Base-by-base conservation (phyloP, 1,284 basidiomycete genomes). In the Microbotryum scabiosae region DNA sequence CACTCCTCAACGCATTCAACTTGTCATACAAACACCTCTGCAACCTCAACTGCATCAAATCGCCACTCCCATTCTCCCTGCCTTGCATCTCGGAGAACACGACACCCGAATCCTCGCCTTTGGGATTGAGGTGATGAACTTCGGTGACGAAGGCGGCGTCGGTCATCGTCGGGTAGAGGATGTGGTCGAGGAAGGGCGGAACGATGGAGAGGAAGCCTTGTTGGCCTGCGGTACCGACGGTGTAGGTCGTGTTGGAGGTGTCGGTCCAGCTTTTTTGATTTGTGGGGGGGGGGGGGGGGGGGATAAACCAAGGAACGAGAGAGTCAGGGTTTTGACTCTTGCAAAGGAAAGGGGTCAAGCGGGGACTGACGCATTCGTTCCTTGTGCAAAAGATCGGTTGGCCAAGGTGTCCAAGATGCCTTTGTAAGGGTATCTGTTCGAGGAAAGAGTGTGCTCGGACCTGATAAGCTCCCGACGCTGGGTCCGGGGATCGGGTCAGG, bases 321-420 rank as follows among this genome's bases (percentile, higher is more conserved):
- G 59, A 4, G 80, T 82, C 82, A 82, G 81, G 2, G 82, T 82
- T 67, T 83, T 83, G 8, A 94, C 97, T 91, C 90, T 63, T 61
- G 30, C 36, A 63, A 62, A 45, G 45, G 20, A 10, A 30, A 26
- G 25, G 41, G 1, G 14, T 20, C 20, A 16, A 1, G 50, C 23
- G 20, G 28, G 28, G 50, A 20, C 50, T 25, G 18, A 21, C 10
- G 23, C 14, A 23, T 28, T 49, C n/a, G 45, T 28, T 18, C 5
- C 73, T 72, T 53, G 90, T 86, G 14, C 92, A 92, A 73, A 94
- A 97, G 12, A 91, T 90, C 93, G 84, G 75, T 97, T 98, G 10
- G 96, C 96, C n/a, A 99, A 82, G 65, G 89, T 86, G 77, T 98
- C 96, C 58, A 99, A 84, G 53, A 97, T 88, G 30, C 94, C 96